Base-by-base conservation (phyloP, 768 basidiomycete species). In the Leccinum barrowsii region DNA sequence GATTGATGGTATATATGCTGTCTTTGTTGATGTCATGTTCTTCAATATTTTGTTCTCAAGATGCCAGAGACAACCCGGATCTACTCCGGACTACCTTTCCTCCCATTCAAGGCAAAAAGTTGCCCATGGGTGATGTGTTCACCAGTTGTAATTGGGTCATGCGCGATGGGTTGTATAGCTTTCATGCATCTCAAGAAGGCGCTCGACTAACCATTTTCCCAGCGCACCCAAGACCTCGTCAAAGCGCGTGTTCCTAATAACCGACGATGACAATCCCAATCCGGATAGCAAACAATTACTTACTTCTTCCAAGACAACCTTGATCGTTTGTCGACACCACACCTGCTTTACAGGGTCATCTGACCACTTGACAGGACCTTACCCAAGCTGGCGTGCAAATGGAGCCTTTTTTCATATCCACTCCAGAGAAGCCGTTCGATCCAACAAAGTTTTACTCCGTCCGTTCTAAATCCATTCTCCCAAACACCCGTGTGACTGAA, bases 161-260 rank as follows among this genome's bases (percentile, higher is more conserved):
- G 54, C 86, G 94, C 22, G 90, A 94, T 66, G 87, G 90, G 96
- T 97, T 59, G 57, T 28, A 40, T 54, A 11, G 6, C 11, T 37
- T 54, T 54, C 19, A 4, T 12, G 58, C 82, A 65, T 50, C 15
- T 26, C 21, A 13, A 40, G 21, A 19, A 15, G 34, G 15, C 13
- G 17, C n/a, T 30, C 56, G 6, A 52, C 55, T 34, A 5, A 50
- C 8, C 21, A 44, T 54, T 52, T 34, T 51, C 40, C 28, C 59
- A 94, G 92, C 11, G 89, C 91, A 7, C 86, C 87, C 21, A 93
- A 94, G 67, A 92, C 86, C 0, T 92, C 93, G 2, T 86, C 89
- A n/a, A 95, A 96, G 69, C 86, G 94, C 5, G 82, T 98, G 1
- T 98, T 98, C 70, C 76, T 96, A 40, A 90, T 99, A 46, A 98